Evolutionary conservation across 2,329 filamentous ascomycete species (phyloP), one percentile per base, ranked within the genome.

Genomic region (Bipolaris oryzae): DNA sequence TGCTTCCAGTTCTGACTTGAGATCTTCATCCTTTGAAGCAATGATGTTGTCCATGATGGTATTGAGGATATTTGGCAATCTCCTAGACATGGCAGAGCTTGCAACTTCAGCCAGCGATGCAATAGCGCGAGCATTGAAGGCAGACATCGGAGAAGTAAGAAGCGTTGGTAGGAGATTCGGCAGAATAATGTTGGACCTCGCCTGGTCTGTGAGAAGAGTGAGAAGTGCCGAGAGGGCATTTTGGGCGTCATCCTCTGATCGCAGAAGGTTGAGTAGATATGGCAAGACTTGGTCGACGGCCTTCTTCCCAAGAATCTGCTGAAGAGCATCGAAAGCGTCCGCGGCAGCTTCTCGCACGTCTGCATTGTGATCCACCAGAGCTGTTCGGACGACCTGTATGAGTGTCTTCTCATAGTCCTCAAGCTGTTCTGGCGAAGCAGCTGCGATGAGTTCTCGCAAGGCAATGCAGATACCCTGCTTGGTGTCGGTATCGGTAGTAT

Each of bases 381-480:
- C 95, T 43, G 92, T 92, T 50, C 95, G 89, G 45, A 99, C 92
- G 54, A 98, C 94, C 15, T 92, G 92, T 64, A 98, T 96, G 58
- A 99, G 86, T 3, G 90, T 93, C 82, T 95, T 95, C 75, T 99
- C 94, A 72, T 97, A 93, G 62, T 96, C 92, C 73, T 96, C 92
- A 41, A 99, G 82, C 35, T 92, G 88, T 59, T 99, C 95, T 28
- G 89, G 86, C 5, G 92, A 90, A 18, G 95, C 92, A 48, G 95
- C 94, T 15, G 89, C 85, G 63, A 99, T 96, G 53, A 99, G 87
- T 76, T 99, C 96, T 68, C 92, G 90, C 61, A 99, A 84, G 35
- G 96, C 95, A 73, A 99, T 91, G 76, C 95, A 98, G 63, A 99
- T 99, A 77, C 95, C 95, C 78, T 99, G 93, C 78, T 92, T 95